Percentiles rank a stretch among this genome's conserved stretches.
Conservation (phyloP, 441 rosid genomes). For the Populus hybrid region DNA sequence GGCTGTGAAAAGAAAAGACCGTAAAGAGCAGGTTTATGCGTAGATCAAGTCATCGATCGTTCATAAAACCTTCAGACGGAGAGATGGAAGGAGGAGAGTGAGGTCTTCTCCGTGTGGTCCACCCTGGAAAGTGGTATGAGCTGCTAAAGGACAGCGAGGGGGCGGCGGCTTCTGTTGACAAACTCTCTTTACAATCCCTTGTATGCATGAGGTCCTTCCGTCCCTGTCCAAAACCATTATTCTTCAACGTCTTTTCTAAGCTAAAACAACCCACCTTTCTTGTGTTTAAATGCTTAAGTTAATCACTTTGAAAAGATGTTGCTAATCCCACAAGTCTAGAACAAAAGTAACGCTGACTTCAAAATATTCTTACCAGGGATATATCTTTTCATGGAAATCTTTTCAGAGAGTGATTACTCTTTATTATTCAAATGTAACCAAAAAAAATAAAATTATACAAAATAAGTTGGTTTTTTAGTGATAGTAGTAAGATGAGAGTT, state of each 20-base stretch:
- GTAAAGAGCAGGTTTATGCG: neutral
- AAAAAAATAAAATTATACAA: too few relatives aligned
- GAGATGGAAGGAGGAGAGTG: neutral
- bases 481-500: too few relatives aligned
- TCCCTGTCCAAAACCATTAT: neutral
- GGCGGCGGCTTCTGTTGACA: too few relatives aligned
- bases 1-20: neutral
- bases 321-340: neutral
- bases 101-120: neutral
- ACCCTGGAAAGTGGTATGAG: neutral
- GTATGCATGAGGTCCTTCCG: neutral
- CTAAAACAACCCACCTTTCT: neutral
- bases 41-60: neutral
- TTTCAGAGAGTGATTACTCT: neutral
- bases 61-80: too few relatives aligned
- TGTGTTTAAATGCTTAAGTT: neutral
- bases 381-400: neutral
- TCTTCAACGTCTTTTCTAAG: neutral
- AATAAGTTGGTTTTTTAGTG: too few relatives aligned
- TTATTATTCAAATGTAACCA: too few relatives aligned
- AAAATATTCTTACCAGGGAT: neutral
- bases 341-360: neutral
- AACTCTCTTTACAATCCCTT: too few relatives aligned
- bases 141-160: too few relatives aligned
- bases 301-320: neutral